Evolutionary conservation across 1,284 basidiomycete species (phyloP).

Genomic region (Tilletia caries): DNA sequence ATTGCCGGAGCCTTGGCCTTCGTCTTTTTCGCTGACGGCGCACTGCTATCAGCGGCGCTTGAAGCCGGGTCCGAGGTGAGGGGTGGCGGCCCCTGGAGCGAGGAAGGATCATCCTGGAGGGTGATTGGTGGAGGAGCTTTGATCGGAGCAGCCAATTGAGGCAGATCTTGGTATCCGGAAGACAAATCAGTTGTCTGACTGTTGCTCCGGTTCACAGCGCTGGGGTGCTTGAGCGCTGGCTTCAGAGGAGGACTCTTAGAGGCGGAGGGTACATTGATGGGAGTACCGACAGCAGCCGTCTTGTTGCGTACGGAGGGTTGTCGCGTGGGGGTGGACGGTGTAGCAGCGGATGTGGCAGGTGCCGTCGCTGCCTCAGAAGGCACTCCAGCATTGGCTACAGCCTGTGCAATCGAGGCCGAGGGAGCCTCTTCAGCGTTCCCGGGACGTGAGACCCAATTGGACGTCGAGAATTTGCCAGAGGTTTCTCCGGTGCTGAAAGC

Average conservation of each 20-base stretch:
- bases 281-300: background rate
- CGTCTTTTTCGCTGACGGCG: conserved; percentile 8
- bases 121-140: conserved; percentile 26
- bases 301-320: conserved; percentile 11
- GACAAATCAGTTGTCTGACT: conserved; percentile 6
- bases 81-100: background rate
- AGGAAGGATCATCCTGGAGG: background rate
- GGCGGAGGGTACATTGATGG: conserved; percentile 13
- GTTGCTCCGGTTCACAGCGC: conserved; percentile 4
- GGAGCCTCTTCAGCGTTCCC: background rate
- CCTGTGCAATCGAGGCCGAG: conserved; percentile 35
- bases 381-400: conserved; percentile 39
- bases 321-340: background rate
- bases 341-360: background rate
- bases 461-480: conserved; percentile 22
- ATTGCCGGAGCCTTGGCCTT: conserved; percentile 2
- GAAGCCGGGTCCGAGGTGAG: background rate
- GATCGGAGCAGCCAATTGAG: conserved; percentile 18
- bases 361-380: conserved; percentile 17
- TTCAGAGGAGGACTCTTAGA: conserved; percentile 39
- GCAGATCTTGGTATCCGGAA: conserved; percentile 10
- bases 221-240: conserved; percentile 37
- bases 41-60: background rate
- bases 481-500: conserved; percentile 25
- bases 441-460: conserved; percentile 20